phyloP scores from a whole-genome alignment of 495 filamentous ascomycete genomes.

The Trichoderma virens region DNA sequence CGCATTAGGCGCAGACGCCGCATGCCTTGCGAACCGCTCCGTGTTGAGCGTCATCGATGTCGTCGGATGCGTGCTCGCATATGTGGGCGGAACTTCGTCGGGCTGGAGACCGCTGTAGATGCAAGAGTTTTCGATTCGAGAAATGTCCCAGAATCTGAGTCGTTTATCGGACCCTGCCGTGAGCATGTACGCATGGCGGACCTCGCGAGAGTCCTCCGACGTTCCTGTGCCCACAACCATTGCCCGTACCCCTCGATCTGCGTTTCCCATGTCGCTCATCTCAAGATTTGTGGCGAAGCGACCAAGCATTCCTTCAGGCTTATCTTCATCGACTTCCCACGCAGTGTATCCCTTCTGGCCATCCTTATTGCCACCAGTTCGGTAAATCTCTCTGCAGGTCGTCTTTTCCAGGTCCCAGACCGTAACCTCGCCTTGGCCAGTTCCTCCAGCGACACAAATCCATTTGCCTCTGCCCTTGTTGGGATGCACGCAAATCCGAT shows the following conservation, averaged over 20 bases:
- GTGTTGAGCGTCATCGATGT: conserved; percentile 61
- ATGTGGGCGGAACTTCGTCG: conserved; percentile 65
- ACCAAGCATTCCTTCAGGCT: conserved; percentile 77
- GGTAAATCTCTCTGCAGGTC: conserved; percentile 83
- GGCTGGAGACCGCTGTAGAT: conserved; percentile 71
- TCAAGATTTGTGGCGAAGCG: conserved; percentile 73
- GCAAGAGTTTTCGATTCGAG: conserved; percentile 60
- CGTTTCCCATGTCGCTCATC: conserved; percentile 37
- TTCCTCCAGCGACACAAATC: conserved; percentile 83
- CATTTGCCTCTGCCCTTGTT: conserved; percentile 66
- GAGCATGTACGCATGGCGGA: conserved; percentile 62
- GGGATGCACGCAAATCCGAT: conserved; percentile 71
- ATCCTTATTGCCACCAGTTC: conserved; percentile 48
- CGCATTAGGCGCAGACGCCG: conserved; percentile 31
- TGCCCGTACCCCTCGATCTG: conserved; percentile 52
- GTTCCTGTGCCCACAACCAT: conserved; percentile 47
- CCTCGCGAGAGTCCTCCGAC: conserved; percentile 51
- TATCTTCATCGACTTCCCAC: conserved; percentile 86
- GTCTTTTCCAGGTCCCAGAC: conserved; percentile 94
- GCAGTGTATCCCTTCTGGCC: conserved; percentile 66
- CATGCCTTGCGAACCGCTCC: conserved; percentile 54
- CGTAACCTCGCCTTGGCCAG: conserved; percentile 83
- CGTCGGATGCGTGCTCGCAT: conserved; percentile 60
- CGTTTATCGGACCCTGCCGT: conserved; percentile 86
- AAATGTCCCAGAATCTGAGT: conserved; percentile 86